A percentile compares a stretch with the other conserved stretches of the same genome.
Evolutionary conservation across 768 basidiomycete species (phyloP).

Genomic region (Podaxis pistillaris): DNA sequence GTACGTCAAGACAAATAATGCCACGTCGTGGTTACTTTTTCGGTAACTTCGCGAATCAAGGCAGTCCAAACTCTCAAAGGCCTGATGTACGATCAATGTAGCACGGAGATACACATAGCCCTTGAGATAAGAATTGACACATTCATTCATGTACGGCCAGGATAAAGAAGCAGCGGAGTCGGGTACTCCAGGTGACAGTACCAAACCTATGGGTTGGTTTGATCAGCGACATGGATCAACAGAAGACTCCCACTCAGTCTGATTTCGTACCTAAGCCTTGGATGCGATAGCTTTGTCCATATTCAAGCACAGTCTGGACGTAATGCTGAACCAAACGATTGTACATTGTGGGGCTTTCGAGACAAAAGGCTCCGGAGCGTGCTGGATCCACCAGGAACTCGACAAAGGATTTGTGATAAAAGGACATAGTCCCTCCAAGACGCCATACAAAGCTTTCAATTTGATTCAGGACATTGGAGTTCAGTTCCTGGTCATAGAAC

Average conservation of each 20-base stretch:
- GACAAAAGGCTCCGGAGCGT: not conserved
- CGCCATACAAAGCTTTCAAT: not conserved
- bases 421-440: not conserved
- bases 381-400: not conserved
- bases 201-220: not conserved
- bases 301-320: not conserved
- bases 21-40: too few species aligned
- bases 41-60: too few species aligned
- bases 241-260: too few species aligned
- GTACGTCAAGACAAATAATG: too few species aligned
- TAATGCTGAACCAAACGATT: not conserved
- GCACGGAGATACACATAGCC: not conserved
- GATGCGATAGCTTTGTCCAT: not conserved
- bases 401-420: not conserved
- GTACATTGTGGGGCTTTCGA: not conserved
- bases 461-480: not conserved
- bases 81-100: not conserved
- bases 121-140: not conserved
- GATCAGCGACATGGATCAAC: too few species aligned
- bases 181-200: not conserved
- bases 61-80: not conserved
- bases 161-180: not conserved
- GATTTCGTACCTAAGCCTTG: not conserved
- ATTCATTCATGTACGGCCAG: not conserved
- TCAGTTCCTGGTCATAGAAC: not conserved